Evolutionary conservation across 306 rosid species (phyloP).

Genomic region (Hippophae tibetana): DNA sequence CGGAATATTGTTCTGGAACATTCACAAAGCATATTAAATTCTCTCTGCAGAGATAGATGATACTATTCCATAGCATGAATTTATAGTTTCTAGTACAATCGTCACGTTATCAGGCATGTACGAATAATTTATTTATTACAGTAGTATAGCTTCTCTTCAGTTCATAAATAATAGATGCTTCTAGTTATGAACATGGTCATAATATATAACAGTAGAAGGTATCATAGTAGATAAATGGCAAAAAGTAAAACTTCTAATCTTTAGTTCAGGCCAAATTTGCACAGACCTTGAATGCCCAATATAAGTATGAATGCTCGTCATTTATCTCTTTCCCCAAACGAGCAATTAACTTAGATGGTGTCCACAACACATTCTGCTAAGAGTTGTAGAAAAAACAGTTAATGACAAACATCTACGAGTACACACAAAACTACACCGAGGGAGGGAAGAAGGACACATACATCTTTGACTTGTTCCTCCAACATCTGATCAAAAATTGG

Average conservation of each 20-base stretch:
- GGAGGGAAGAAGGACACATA: conserved; percentile 14
- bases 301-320: conserved; percentile 71
- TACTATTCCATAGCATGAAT: background rate
- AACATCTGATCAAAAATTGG: conserved; percentile 89
- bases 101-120: no score
- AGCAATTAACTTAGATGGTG: conserved; percentile 74
- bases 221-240: no score
- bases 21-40: conserved; percentile 1
- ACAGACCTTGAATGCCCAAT: conserved; percentile 87
- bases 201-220: no score
- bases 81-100: no score
- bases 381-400: background rate
- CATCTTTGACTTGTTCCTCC: conserved; percentile 67
- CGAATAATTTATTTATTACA: no score
- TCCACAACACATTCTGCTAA: conserved; percentile 61
- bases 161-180: no score
- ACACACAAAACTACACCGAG: background rate
- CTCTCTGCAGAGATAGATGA: background rate
- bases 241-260: no score
- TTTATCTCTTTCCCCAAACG: conserved; percentile 89
- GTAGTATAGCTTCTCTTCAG: no score
- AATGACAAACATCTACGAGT: background rate
- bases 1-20: conserved; percentile 74
- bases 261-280: background rate
- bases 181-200: no score